Evolutionary conservation across 23 red algal genomes (phyloP).

Genomic region (Gracilaria gracilis): DNA sequence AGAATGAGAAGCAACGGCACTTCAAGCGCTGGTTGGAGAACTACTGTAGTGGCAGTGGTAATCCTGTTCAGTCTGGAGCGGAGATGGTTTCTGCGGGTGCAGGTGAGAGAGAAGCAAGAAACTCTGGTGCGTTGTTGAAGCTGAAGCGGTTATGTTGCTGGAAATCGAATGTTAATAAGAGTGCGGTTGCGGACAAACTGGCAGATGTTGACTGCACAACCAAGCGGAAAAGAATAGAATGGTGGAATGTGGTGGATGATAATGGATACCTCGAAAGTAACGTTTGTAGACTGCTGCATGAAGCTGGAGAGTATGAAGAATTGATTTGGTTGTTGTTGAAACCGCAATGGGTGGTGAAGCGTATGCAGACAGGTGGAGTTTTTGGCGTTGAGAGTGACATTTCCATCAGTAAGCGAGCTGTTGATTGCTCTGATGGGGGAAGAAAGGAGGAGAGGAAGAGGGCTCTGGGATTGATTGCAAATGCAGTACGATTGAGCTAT

Average conservation of each 20-base stretch:
- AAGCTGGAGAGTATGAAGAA: neutral
- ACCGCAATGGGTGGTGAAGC: conserved; percentile 1
- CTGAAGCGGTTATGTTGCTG: too few species aligned
- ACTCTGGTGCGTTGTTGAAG: too few species aligned
- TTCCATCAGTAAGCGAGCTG: neutral
- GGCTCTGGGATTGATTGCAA: neutral
- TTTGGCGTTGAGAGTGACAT: neutral
- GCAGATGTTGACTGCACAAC: too few species aligned
- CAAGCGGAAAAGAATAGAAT: neutral
- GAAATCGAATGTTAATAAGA: too few species aligned
- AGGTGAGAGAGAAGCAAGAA: too few species aligned
- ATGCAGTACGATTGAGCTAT: neutral
- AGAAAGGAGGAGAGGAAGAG: neutral
- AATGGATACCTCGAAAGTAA: neutral
- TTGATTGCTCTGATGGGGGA: neutral
- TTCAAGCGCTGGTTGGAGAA: neutral
- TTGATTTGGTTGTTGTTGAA: neutral
- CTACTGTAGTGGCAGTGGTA: neutral
- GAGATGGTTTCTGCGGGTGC: too few species aligned
- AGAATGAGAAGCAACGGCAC: neutral
- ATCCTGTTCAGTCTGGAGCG: too few species aligned
- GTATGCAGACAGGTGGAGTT: neutral
- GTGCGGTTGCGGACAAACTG: too few species aligned
- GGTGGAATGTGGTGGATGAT: neutral
- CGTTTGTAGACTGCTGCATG: neutral